Conservation (phyloP, 73 alveolate genomes). For the Halteria grandinella region DNA sequence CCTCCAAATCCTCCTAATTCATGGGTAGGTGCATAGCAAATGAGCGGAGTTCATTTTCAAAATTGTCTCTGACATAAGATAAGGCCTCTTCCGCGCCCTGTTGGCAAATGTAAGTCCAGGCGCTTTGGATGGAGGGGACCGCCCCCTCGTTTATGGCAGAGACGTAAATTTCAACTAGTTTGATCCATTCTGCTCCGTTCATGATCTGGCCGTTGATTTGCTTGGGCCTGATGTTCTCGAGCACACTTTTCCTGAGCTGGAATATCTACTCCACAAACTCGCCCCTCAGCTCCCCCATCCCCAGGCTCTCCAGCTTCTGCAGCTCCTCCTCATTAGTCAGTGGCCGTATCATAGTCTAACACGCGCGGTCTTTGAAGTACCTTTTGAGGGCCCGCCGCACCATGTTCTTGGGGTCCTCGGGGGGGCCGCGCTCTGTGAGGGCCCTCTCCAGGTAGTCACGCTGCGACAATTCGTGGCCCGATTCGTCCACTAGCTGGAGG, state of each 20-base stretch:
- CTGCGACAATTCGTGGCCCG: conserved; percentile 66
- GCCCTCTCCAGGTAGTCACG: conserved; percentile 85
- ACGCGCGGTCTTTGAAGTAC: conserved; percentile 88
- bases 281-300: conserved; percentile 69
- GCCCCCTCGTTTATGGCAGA: conserved; percentile 71
- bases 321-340: conserved; percentile 83
- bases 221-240: conserved; percentile 67
- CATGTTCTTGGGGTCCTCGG: conserved; percentile 84
- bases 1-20: conserved; percentile 60
- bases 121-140: conserved; percentile 82
- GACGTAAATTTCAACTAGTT: conserved; percentile 27
- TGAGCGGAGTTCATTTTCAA: conserved; percentile 55
- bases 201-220: conserved; percentile 55
- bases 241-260: conserved; percentile 66
- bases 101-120: conserved; percentile 82
- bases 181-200: conserved; percentile 57
- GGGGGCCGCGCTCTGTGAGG: conserved; percentile 69
- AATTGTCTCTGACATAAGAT: conserved; percentile 56
- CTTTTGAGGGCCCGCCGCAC: conserved; percentile 83
- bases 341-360: conserved; percentile 92
- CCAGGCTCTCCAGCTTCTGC: conserved; percentile 73
- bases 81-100: conserved; percentile 69
- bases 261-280: conserved; percentile 79
- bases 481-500: conserved; percentile 83
- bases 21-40: too few species aligned